Conservation (phyloP, 495 filamentous ascomycete genomes). For the Margaritispora aquatica region DNA sequence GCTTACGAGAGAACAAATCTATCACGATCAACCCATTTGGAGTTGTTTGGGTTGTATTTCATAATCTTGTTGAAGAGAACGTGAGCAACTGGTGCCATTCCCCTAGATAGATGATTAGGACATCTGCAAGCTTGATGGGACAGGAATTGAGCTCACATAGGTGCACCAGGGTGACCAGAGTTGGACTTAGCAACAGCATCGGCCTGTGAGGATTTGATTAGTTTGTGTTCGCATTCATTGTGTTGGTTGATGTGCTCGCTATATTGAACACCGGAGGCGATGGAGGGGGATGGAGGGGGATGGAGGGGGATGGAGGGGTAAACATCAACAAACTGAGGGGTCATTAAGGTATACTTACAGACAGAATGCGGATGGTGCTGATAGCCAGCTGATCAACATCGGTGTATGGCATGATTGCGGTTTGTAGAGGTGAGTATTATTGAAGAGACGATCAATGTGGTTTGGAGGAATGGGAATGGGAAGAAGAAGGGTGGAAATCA, state of each 20-base stretch:
- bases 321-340: constrained; percentile 2
- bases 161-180: constrained; percentile 97
- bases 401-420: constrained; percentile 78
- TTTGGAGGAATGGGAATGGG: constrained; percentile 20
- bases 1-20: constrained; percentile 98
- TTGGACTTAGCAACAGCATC: constrained; percentile 96
- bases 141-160: constrained; percentile 48
- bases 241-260: constrained; percentile 1
- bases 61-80: constrained; percentile 98
- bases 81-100: constrained; percentile 92
- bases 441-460: constrained; percentile 2
- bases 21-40: constrained; percentile 93
- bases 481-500: constrained; percentile 22
- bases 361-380: constrained; percentile 95
- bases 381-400: constrained; percentile 84
- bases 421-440: constrained; percentile 6
- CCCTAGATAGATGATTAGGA: constrained; percentile 11
- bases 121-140: background rate
- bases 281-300: constrained; percentile 34
- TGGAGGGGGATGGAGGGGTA: constrained; percentile 33
- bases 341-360: constrained; percentile 71
- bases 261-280: constrained; percentile 1
- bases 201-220: constrained; percentile 51
- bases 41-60: constrained; percentile 99
- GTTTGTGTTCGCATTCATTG: constrained; percentile 3